Conservation (phyloP, 2,329 filamentous ascomycete species). For the Sarocladiaceae sp. region DNA sequence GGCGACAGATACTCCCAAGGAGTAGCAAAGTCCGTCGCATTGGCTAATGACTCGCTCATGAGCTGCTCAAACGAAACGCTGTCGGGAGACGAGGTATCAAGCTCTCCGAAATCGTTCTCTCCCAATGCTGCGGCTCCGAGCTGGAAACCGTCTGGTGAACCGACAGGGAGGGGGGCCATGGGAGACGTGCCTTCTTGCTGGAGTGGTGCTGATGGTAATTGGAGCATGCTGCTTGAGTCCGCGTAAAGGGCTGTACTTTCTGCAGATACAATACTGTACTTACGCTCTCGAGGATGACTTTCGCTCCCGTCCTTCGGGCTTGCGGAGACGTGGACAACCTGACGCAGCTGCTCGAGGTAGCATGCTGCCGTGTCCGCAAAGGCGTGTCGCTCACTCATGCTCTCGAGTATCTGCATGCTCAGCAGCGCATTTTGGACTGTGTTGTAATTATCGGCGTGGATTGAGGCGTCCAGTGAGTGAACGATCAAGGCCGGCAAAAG, state of each 20-base stretch:
- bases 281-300: no score
- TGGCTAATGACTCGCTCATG: not conserved
- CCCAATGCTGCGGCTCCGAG: not conserved
- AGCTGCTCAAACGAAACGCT: not conserved
- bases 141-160: not conserved
- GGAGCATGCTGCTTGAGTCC: no score
- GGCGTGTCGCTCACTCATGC: not conserved
- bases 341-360: not conserved
- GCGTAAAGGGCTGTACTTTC: not conserved
- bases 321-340: not conserved
- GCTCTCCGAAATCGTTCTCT: not conserved
- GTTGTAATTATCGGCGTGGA: not conserved
- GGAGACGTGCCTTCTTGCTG: no score
- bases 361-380: constrained; percentile 2
- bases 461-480: not conserved
- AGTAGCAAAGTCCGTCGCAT: not conserved
- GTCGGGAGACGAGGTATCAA: not conserved
- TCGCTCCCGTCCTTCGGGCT: not conserved
- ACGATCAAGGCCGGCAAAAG: constrained; percentile 1
- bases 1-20: not conserved
- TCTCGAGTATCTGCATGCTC: not conserved
- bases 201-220: no score
- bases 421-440: not conserved
- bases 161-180: not conserved
- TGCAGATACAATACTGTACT: not conserved